Conservation (phyloP, 331 rosid species). For the Stylosanthes scabra region DNA sequence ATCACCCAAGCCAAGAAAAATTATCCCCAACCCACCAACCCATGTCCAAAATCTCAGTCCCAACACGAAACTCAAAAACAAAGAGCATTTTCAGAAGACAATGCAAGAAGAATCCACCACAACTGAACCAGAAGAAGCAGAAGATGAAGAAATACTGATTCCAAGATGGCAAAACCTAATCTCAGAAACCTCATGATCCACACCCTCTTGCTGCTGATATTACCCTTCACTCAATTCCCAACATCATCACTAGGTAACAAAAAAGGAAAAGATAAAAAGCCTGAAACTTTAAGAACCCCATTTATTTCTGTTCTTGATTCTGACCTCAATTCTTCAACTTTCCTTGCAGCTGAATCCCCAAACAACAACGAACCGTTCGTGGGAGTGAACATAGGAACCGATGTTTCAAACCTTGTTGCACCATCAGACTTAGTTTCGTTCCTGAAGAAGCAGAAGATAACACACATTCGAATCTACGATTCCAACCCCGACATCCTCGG, state of each 20-base stretch:
- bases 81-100: constrained; percentile 43
- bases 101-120: constrained; percentile 65
- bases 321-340: not conserved
- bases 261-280: not conserved
- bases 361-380: constrained; percentile 57
- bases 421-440: constrained; percentile 61
- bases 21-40: not conserved
- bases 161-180: constrained; percentile 56
- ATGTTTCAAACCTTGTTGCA: constrained; percentile 65
- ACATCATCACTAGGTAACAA: constrained; percentile 49
- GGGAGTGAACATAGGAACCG: constrained; percentile 85
- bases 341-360: constrained; percentile 36
- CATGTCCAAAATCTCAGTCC: not conserved
- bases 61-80: constrained; percentile 5
- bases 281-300: not conserved
- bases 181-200: constrained; percentile 26
- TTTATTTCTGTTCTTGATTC: not conserved
- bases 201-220: constrained; percentile 1
- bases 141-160: constrained; percentile 47
- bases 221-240: constrained; percentile 24
- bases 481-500: constrained; percentile 72
- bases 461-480: constrained; percentile 79
- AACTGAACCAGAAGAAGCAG: constrained; percentile 57
- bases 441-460: constrained; percentile 67
- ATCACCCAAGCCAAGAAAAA: constrained; percentile 33